Evolutionary conservation across 2,329 filamentous ascomycete species (phyloP).

Genomic region (Torrubiella hemipterigena): DNA sequence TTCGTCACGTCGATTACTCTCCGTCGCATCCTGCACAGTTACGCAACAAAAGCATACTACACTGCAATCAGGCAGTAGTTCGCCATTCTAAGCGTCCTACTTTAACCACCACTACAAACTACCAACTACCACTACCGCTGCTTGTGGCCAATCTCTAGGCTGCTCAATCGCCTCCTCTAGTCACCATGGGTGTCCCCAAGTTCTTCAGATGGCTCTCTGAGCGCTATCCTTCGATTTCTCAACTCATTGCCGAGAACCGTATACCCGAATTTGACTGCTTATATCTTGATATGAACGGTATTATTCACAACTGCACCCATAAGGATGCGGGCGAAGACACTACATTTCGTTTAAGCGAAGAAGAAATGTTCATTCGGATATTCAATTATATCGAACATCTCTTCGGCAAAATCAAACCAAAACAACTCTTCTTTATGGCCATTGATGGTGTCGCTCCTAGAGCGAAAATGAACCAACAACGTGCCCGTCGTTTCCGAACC

Average conservation of each 20-base stretch:
- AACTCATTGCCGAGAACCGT: slow-evolving; percentile 95
- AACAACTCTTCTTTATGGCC: slow-evolving; percentile 98
- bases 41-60: no score
- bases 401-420: slow-evolving; percentile 97
- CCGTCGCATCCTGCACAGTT: no score
- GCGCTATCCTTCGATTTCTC: slow-evolving; percentile 95
- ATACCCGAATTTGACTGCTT: slow-evolving; percentile 98
- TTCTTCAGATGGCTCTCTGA: slow-evolving; percentile 99
- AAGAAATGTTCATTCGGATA: slow-evolving; percentile 99
- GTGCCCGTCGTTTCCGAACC: slow-evolving; percentile 86
- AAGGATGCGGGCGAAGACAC: slow-evolving; percentile 81
- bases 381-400: slow-evolving; percentile 99
- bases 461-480: slow-evolving; percentile 99
- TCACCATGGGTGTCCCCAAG: slow-evolving; percentile 53
- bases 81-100: no score
- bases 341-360: slow-evolving; percentile 85
- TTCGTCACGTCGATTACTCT: no score
- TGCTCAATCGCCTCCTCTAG: slow-evolving; percentile 2
- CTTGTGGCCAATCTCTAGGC: neutral
- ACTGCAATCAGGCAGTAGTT: no score
- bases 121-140: no score
- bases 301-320: slow-evolving; percentile 99
- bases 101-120: no score
- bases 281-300: slow-evolving; percentile 98
- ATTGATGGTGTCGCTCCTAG: slow-evolving; percentile 95